phyloP scores from a whole-genome alignment of 306 rosid species.

The Cyamopsis tetragonoloba region DNA sequence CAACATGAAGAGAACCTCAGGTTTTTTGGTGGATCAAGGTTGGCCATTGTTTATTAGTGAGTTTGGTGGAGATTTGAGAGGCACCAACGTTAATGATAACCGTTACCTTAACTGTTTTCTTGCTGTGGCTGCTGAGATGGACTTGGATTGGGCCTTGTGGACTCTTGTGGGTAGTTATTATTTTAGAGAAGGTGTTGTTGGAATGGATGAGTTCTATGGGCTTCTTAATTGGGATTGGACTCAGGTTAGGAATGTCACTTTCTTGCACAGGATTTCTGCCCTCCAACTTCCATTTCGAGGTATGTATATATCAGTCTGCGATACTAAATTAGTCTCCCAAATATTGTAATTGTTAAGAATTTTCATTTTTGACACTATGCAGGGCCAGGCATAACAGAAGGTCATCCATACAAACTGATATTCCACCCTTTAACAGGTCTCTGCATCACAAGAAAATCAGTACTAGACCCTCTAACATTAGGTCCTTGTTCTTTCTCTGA shows the following conservation, averaged over 20 bases:
- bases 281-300: constrained; percentile 83
- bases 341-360: too few relatives aligned
- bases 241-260: constrained; percentile 43
- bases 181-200: constrained; percentile 61
- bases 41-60: constrained; percentile 84
- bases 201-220: constrained; percentile 74
- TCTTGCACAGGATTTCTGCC: constrained; percentile 47
- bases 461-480: constrained; percentile 39
- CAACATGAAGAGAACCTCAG: constrained; percentile 50
- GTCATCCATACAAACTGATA: constrained; percentile 41
- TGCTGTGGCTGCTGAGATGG: constrained; percentile 64
- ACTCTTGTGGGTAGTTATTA: constrained; percentile 82
- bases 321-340: too few relatives aligned
- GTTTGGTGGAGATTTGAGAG: constrained; percentile 75
- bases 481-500: constrained; percentile 60
- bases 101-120: constrained; percentile 70
- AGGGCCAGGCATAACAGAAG: constrained; percentile 42
- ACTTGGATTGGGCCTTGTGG: constrained; percentile 86
- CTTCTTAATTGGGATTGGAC: constrained; percentile 55
- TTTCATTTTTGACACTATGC: neutral
- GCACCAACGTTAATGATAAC: constrained; percentile 73
- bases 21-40: constrained; percentile 58
- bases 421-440: constrained; percentile 77
- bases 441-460: constrained; percentile 48
- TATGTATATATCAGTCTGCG: too few relatives aligned